Evolutionary conservation across 2,329 filamentous ascomycete species (phyloP).

Genomic region (Colletotrichum australisinense): DNA sequence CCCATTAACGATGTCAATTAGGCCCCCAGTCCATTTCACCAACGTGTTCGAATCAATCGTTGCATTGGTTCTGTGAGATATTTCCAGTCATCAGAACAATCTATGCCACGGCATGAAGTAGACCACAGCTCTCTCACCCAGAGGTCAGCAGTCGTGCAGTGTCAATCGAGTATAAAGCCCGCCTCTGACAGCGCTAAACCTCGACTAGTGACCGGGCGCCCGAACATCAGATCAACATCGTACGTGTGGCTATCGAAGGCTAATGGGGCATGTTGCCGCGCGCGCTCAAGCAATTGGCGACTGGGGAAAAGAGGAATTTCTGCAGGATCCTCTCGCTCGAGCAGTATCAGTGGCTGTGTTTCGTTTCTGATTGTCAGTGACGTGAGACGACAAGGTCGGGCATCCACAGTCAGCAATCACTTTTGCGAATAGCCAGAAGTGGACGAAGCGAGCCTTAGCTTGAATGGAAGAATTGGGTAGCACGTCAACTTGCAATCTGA

Average conservation of each 20-base stretch:
- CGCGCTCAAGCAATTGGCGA: background rate
- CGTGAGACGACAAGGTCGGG: constrained; percentile 15
- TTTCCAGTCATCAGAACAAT: background rate
- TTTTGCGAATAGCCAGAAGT: background rate
- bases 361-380: constrained; percentile 24
- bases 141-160: background rate
- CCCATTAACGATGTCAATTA: background rate
- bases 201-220: constrained; percentile 10
- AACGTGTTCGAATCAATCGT: background rate
- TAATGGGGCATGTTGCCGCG: constrained; percentile 14
- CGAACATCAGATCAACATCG: constrained; percentile 26
- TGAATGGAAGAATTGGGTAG: background rate
- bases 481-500: background rate
- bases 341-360: constrained; percentile 28
- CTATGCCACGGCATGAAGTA: too few species aligned
- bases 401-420: constrained; percentile 2
- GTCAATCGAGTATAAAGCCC: background rate
- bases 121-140: too few species aligned
- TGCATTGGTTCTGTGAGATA: background rate
- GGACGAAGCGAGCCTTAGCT: background rate
- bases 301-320: background rate
- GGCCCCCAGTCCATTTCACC: background rate
- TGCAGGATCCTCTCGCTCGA: constrained; percentile 28
- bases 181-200: constrained; percentile 12
- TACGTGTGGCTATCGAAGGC: constrained; percentile 8